A percentile compares a stretch with the other conserved stretches of the same genome.
phyloP scores from a whole-genome alignment of 23 red algal species.

The Gracilaria gracilis region DNA sequence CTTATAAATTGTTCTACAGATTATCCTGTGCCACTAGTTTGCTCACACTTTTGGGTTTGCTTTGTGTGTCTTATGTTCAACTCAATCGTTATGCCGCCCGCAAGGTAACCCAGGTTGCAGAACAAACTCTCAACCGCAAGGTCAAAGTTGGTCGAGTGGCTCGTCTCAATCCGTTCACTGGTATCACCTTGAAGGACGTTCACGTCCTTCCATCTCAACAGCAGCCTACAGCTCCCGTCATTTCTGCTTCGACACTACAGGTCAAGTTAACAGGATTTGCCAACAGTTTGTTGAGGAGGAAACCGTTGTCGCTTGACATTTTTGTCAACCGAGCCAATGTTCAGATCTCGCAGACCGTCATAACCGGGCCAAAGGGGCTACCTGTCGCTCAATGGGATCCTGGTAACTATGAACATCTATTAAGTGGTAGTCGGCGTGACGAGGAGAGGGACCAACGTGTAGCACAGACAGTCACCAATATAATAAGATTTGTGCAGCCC shows the following conservation, averaged over 20 bases:
- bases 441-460: not conserved
- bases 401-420: constrained; percentile 2
- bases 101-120: constrained; percentile 4
- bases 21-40: constrained; percentile 10
- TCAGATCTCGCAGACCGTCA: constrained; percentile 39
- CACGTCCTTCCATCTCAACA: constrained; percentile 25
- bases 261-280: constrained; percentile 38
- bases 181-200: constrained; percentile 46
- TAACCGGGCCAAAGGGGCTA: constrained; percentile 27
- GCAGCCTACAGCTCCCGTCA: constrained; percentile 29
- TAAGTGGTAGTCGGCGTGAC: not conserved
- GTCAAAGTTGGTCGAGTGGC: constrained; percentile 35
- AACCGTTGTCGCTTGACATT: constrained; percentile 28
- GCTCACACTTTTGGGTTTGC: not conserved
- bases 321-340: constrained; percentile 9
- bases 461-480: not conserved
- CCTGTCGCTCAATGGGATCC: constrained; percentile 67
- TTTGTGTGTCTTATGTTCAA: constrained; percentile 17
- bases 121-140: constrained; percentile 14
- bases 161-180: constrained; percentile 53
- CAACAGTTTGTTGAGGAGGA: not conserved
- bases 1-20: not conserved
- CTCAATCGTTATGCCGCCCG: not conserved
- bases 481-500: constrained; percentile 46
- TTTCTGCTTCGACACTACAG: constrained; percentile 22